Evolutionary conservation across 768 basidiomycete species (phyloP).

Genomic region (Sutorius australiensis): DNA sequence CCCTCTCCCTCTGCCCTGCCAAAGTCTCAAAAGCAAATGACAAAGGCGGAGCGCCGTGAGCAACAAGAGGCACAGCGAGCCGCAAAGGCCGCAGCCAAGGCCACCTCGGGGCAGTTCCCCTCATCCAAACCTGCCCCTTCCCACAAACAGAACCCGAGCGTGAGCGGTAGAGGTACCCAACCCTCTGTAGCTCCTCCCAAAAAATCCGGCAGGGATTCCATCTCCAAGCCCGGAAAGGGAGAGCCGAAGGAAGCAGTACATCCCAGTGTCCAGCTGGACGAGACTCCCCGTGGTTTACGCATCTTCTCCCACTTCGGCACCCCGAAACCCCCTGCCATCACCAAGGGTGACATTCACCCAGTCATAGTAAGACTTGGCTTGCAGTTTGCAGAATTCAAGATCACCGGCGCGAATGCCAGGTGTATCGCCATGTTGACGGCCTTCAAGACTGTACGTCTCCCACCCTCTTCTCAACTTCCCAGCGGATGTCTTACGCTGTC

Average conservation of each 20-base stretch:
- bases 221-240: constrained; percentile 20
- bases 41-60: constrained; percentile 77
- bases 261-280: constrained; percentile 32
- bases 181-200: constrained; percentile 19
- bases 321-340: constrained; percentile 49
- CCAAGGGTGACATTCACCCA: constrained; percentile 89
- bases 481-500: not conserved
- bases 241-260: constrained; percentile 26
- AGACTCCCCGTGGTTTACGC: constrained; percentile 55
- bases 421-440: constrained; percentile 89
- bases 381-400: constrained; percentile 87
- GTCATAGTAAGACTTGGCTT: constrained; percentile 81
- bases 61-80: constrained; percentile 78
- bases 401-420: constrained; percentile 92
- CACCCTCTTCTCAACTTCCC: not conserved
- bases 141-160: constrained; percentile 21
- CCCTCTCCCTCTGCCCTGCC: constrained; percentile 2
- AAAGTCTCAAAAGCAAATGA: constrained; percentile 66
- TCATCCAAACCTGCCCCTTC: constrained; percentile 29
- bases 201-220: constrained; percentile 24
- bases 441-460: constrained; percentile 76
- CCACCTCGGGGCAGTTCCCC: constrained; percentile 20
- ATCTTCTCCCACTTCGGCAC: constrained; percentile 87
- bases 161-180: constrained; percentile 19
- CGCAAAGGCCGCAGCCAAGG: constrained; percentile 58